Base-by-base conservation (phyloP, 495 filamentous ascomycete species). In the Podospora sp. region DNA sequence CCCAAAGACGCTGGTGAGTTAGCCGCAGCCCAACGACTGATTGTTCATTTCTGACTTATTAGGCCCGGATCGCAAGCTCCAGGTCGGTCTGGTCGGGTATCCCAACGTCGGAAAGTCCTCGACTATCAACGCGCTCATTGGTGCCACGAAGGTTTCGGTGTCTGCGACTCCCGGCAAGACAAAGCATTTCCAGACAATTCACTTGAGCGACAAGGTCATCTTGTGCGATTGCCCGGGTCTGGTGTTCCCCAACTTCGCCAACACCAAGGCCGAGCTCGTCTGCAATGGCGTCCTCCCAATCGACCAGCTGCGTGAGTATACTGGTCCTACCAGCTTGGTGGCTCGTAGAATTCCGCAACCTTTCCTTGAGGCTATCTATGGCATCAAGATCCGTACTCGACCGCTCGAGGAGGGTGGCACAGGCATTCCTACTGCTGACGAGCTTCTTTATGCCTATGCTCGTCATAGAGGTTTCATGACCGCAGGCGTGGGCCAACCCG, bases 71-170 rank as follows among this genome's bases (percentile, higher is more conserved):
- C 85, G 85, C 68, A 97, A 94, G 76, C 89, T 92, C 20, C 86
- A 89, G 65, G 95, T 99, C 72, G 96, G 96, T 69, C 85, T 99
- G 16, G 95, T 99, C 61, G 96, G 96, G 33, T 99, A 99, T 81
- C 96, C 96, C 68, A 99, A 99, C 80, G 96, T 98, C 70, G 96
- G 96, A 73, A 99, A 99, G 79, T 98, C 96, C 7, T 97, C 92
- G 50, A 99, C 96, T 8, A 98, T 99, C 84, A 99, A 99, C 80
- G 94, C 96, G 14, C 87, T 99, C 50, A 92, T 97, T 65, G 96
- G 96, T 60, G 90, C 96, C 63, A 98, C 97, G 85, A 98, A 98
- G 80, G 96, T 99, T 5, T 97, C 94, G 1, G 96, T 99, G 50
- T 98, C 96, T 49, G 89, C 94, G 27, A 99, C 96, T 1, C 96